Base-by-base conservation (phyloP, 345 rosid genomes). In the Odontarrhena argentea region DNA sequence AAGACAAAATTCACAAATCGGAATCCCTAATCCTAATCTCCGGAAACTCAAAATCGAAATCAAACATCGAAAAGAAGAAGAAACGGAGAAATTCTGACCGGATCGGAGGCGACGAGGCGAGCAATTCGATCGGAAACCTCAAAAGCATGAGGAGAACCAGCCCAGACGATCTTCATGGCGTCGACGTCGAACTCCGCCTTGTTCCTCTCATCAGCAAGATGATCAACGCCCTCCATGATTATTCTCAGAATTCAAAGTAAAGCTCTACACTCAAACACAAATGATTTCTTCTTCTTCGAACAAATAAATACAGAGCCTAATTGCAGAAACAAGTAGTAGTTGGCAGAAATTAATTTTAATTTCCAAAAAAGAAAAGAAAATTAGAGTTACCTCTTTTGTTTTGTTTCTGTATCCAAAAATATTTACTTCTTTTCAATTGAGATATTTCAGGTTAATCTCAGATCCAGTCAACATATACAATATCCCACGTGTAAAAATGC, bases 151-250 rank as follows among this genome's bases (percentile, higher is more conserved):
- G 80, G 91, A 13, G 99, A 95, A 37, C 99, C 96, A 13, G 92
- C 96, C 99, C 99, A 95, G 54, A 83, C 87, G 85, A 95, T 69
- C 85, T 95, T 95, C 96, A 95, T 87, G 43, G 81, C 86, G 2
- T 88, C 92, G 42, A 95, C 93, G 38, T 89, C 91, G 73, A 95
- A 91, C 71, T 84, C 80, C 0, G 94, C 86, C 79, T 71, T 86
- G 79, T 49, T 82, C 79, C 97, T 83, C 87, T 95, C 99, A 8
- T 69, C 79, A 13, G 84, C 90, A 24, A 82, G 77, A 63, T 83
- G 75, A 79, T 91, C 98, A 8, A 83, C 77, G 13, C 70, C 86
- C 37, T 77, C 87, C 84, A 81, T 86, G 54, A 32, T 65, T 32
- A 32, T 32, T 5, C 4, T 32, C 6, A 32, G 22, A 4, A 3